Conservation (phyloP, 768 basidiomycete genomes). For the Astraeus odoratus region DNA sequence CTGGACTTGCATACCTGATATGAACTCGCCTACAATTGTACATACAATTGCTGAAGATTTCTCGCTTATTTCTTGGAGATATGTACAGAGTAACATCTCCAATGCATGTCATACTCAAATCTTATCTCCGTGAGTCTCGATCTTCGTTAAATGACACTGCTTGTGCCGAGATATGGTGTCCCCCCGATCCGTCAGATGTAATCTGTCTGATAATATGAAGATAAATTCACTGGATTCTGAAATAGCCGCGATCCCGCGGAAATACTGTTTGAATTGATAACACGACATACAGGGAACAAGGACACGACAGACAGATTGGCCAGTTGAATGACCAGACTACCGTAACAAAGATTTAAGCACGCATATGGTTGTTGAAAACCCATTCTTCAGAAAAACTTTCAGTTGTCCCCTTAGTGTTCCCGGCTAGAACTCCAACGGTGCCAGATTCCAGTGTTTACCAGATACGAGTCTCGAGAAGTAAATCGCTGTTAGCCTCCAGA, state of each 20-base stretch:
- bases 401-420: not conserved
- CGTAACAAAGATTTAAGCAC: not conserved
- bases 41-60: not conserved
- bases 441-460: slow-evolving; percentile 48
- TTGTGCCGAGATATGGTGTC: too few relatives aligned
- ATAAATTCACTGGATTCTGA: too few relatives aligned
- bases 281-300: not conserved
- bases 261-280: not conserved
- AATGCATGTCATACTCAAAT: not conserved
- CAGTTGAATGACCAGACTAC: not conserved
- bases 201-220: too few relatives aligned
- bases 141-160: too few relatives aligned
- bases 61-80: not conserved
- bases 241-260: too few relatives aligned
- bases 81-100: not conserved
- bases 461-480: slow-evolving; percentile 80
- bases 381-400: not conserved
- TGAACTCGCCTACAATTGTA: too few relatives aligned
- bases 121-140: too few relatives aligned
- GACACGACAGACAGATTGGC: not conserved
- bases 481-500: slow-evolving; percentile 73
- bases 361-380: not conserved
- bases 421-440: not conserved
- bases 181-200: too few relatives aligned
- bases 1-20: too few relatives aligned